A percentile compares a stretch with the other conserved stretches of the same genome.
Evolutionary conservation across 129 eudicot genomes (phyloP).

Genomic region (Artemisia tridentata): DNA sequence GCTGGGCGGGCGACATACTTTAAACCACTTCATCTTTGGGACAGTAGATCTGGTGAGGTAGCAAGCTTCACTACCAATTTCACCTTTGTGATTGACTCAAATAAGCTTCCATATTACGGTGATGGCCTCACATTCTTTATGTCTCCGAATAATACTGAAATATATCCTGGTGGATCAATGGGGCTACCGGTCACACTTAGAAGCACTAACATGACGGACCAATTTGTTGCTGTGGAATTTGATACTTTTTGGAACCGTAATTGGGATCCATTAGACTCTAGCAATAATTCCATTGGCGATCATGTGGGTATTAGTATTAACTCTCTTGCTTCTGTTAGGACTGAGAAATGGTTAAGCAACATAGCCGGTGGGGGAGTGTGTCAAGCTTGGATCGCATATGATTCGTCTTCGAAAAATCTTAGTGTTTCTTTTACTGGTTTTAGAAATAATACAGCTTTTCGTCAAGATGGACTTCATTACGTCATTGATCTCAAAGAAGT

Average conservation of each 20-base stretch:
- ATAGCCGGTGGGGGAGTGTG: conserved; percentile 9
- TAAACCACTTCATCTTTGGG: conserved; percentile 32
- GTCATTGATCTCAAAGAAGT: conserved; percentile 28
- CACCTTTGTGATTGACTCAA: conserved; percentile 30
- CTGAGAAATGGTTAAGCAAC: conserved; percentile 28
- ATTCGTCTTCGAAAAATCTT: conserved; percentile 30
- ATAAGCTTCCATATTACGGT: not conserved
- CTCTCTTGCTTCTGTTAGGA: conserved; percentile 6
- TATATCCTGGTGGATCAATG: not conserved
- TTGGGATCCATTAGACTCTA: not conserved
- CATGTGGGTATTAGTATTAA: conserved; percentile 46
- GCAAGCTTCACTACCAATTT: conserved; percentile 40
- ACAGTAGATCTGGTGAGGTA: conserved; percentile 28
- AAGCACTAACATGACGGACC: not conserved
- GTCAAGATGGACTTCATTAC: conserved; percentile 15
- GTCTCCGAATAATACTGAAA: conserved; percentile 9
- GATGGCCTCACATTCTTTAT: conserved; percentile 30
- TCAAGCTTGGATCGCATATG: conserved; percentile 47
- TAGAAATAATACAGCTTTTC: not conserved
- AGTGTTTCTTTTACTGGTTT: conserved; percentile 29
- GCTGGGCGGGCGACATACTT: conserved; percentile 31
- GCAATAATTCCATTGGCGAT: conserved; percentile 3
- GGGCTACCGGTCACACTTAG: conserved; percentile 5
- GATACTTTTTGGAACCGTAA: conserved; percentile 20
- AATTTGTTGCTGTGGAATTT: conserved; percentile 18